Evolutionary conservation across 345 rosid species (phyloP).

Genomic region (Eucalyptus curtisii): DNA sequence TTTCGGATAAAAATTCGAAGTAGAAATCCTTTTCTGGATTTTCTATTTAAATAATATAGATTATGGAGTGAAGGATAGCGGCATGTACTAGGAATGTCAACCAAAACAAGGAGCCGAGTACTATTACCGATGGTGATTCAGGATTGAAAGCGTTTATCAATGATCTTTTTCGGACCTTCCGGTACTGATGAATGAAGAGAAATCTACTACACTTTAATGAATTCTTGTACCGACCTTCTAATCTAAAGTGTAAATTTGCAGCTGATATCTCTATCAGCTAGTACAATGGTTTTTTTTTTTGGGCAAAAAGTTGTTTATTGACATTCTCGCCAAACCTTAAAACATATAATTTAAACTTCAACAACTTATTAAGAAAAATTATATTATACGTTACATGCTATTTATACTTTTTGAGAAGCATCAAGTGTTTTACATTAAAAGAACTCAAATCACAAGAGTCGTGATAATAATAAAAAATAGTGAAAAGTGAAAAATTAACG

Average conservation of each 20-base stretch:
- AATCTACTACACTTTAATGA: background rate
- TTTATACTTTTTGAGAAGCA: background rate
- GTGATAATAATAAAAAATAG: background rate
- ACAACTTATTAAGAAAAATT: background rate
- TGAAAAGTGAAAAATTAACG: background rate
- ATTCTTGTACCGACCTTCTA: background rate
- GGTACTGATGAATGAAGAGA: background rate
- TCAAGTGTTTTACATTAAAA: background rate
- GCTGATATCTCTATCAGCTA: background rate
- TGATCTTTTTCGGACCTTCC: too few relatives aligned
- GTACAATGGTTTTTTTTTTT: background rate
- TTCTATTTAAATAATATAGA: too few relatives aligned
- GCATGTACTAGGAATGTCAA: too few relatives aligned
- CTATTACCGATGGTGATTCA: too few relatives aligned
- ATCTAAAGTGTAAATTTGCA: background rate
- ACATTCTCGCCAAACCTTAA: background rate
- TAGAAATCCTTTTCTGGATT: too few relatives aligned
- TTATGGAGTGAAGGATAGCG: background rate
- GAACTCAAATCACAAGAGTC: background rate
- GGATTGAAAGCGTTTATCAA: too few relatives aligned
- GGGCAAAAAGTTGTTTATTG: background rate
- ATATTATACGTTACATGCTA: background rate
- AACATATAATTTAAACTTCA: background rate
- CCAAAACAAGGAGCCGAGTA: too few relatives aligned
- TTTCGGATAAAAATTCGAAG: too few relatives aligned